Evolutionary conservation across 2,329 filamentous ascomycete species (phyloP), one percentile per base, ranked within the genome.

Genomic region (Epicoccum nigrum): DNA sequence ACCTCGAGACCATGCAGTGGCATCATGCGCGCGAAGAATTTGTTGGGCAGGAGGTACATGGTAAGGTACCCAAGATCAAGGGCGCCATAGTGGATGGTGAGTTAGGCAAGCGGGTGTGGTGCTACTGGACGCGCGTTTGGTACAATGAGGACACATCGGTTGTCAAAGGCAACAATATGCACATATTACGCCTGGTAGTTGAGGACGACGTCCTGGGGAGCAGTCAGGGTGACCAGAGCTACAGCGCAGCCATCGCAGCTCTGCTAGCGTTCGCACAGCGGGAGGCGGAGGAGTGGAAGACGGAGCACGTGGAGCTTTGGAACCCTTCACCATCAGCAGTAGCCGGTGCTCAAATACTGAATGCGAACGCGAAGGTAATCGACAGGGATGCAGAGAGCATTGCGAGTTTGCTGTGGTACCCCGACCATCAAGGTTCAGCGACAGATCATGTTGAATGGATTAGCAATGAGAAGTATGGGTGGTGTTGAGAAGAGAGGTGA

Each of bases 21-120:
- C 87, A 93, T 71, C 84, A 90, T 70, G 84, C 86, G 51, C 85
- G 93, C 40, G 91, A 96, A 73, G 86, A 92, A 41, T 94, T 89
- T 70, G 86, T 93, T 65, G 83, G 82, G 4, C 79, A 81, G 46
- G 81, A 84, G 55, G 77, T 92, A 5, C 83, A 87, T 58, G 77
- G 81, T 2, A 75, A 77, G 15, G 69, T 68, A 5, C 87, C 89
- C 0, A 66, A 76, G 1, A 76, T 89, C 46, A 87, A 88, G 65
- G 92, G 92, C 12, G 90, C 89, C 2, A 78, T 91, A 1, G 84
- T 86, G 34, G 79, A 80, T 1, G 57, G 67, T 3, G 69, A 75
- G 25, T 61, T 73, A 5, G 81, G 80, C 8, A 77, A 77, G 15
- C 81, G 86, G n/a, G 78, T 90, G 16, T 93, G 89, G 89, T 87